A percentile compares a stretch with the other conserved stretches of the same genome.
Evolutionary conservation across 2,329 filamentous ascomycete species (phyloP).

Genomic region (Alternaria sp.): DNA sequence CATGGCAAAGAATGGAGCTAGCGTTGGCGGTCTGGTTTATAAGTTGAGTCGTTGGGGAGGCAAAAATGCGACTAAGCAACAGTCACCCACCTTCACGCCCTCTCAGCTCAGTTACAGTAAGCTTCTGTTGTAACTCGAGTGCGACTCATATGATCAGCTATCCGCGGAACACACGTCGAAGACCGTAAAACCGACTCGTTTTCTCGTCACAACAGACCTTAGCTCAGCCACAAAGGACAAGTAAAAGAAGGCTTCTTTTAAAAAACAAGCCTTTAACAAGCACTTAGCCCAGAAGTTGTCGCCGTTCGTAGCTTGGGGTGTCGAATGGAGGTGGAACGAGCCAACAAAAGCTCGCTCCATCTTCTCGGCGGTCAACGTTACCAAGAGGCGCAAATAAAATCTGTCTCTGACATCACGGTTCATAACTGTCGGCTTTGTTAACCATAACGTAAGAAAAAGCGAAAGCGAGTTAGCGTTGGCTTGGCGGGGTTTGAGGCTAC

Average conservation of each 20-base stretch:
- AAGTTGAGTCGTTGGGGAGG: background rate
- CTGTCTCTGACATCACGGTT: constrained; percentile 16
- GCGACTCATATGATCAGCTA: background rate
- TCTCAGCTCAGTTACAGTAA: background rate
- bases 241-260: background rate
- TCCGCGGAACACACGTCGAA: background rate
- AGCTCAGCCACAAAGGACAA: no score
- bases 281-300: background rate
- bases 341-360: constrained; percentile 4
- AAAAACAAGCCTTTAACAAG: background rate
- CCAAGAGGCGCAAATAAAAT: background rate
- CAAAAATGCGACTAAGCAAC: constrained; percentile 2
- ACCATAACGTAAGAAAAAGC: constrained; percentile 22
- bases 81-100: background rate
- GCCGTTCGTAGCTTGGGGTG: background rate
- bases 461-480: constrained; percentile 11
- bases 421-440: background rate
- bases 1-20: constrained; percentile 1
- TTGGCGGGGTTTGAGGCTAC: background rate
- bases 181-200: background rate
- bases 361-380: constrained; percentile 2
- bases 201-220: background rate
- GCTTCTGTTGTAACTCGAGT: background rate
- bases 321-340: background rate
- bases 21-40: constrained; percentile 6